Evolutionary conservation across 768 basidiomycete species (phyloP), one percentile per base, ranked within the genome.

Genomic region (Tricholoma terreum): DNA sequence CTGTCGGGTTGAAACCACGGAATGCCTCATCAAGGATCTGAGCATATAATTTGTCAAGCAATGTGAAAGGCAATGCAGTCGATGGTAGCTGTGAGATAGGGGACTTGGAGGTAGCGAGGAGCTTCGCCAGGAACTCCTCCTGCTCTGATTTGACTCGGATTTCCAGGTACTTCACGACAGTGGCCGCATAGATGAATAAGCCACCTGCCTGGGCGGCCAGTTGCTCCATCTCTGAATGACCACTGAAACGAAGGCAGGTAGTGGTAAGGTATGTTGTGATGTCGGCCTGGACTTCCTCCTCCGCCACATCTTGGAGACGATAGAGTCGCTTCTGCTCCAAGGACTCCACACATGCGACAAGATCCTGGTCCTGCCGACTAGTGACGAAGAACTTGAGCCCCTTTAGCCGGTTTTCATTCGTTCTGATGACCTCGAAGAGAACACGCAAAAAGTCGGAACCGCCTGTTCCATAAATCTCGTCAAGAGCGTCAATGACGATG

Each of bases 351-450:
- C 57, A 57, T 10, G 8, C 22, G n/a, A 56, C 59, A n/a, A 67
- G 24, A 35, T 61, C 36, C 21, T 56, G 59, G 33, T 67, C 59
- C 22, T 52, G 38, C 30, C 65, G 61, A 49, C 67, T 68, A 24
- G 65, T 67, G 9, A 65, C 54, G 30, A 68, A 59, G 55, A 68
- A 67, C 50, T 65, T 63, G 35, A 66, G 52, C 7, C 65, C 63
- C 10, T 17, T 19, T 19, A 63, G 38, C 22, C 49, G 6, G 15
- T 43, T 21, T 27, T 57, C 33, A 11, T 60, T 34, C n/a, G n/a
- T n/a, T n/a, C n/a, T n/a, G 54, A 65, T 56, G 14, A 56, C 24
- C 17, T 50, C 36, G 45, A 65, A 54, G 17, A 68, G 53, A 6
- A 56, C 54, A 14, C 52, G 15, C 12, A 66, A 54, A 58, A 68